Evolutionary conservation across 345 rosid species (phyloP).

Genomic region (Corchorus olitorius): DNA sequence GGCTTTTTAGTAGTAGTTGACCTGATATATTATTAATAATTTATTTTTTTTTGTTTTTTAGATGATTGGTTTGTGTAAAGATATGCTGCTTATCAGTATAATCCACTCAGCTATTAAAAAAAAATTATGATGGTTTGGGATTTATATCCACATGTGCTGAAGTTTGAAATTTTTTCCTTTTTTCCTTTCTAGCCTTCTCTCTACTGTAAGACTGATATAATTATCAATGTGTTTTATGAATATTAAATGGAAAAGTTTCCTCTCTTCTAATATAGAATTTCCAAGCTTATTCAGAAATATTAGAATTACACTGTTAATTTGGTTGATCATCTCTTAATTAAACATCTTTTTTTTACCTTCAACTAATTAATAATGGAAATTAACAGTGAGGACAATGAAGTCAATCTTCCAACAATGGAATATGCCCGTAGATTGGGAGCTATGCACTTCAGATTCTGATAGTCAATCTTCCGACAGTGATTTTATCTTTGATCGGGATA

Average conservation of each 20-base stretch:
- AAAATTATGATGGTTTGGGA: no score
- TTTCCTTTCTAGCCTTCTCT: no score
- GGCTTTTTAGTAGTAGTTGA: no score
- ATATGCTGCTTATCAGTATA: no score
- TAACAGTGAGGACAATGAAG: background rate
- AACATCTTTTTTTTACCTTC: background rate
- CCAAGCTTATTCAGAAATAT: background rate
- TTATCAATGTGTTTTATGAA: background rate
- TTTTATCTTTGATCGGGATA: constrained; percentile 23
- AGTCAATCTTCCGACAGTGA: background rate
- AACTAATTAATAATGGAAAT: no score
- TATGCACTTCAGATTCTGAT: constrained; percentile 50
- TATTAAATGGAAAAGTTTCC: background rate
- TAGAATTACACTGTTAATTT: background rate
- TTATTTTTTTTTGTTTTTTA: no score
- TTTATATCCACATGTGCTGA: no score
- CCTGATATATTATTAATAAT: no score
- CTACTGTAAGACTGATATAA: background rate
- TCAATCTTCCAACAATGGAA: constrained; percentile 52
- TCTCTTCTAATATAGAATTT: background rate
- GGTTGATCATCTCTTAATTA: background rate
- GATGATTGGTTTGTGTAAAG: no score
- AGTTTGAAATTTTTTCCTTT: no score
- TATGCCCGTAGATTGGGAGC: constrained; percentile 46
- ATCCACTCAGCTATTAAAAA: no score